Conservation (phyloP, 768 basidiomycete genomes). For the Amyloporia xantha region DNA sequence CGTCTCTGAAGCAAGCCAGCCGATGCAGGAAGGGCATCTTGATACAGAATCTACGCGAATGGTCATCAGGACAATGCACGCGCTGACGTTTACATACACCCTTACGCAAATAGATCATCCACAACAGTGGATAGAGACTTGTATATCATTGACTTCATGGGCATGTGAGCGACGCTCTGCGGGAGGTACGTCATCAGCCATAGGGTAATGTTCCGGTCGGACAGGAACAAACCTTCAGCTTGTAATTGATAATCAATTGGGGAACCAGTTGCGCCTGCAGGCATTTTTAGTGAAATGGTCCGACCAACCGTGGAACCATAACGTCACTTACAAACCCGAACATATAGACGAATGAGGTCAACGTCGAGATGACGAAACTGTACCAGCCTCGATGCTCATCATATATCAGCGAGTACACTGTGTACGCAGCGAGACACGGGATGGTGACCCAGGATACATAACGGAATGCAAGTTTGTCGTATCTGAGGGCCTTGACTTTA, state of each 20-base stretch:
- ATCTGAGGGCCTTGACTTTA: constrained; percentile 42
- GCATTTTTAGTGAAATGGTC: constrained; percentile 11
- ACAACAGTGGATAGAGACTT: constrained; percentile 87
- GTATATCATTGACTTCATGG: constrained; percentile 97
- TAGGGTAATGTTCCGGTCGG: constrained; percentile 1
- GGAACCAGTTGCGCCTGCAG: constrained; percentile 76
- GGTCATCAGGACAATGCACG: constrained; percentile 1
- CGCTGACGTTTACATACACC: neutral
- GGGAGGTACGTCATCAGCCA: neutral
- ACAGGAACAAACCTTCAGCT: constrained; percentile 66
- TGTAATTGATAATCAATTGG: constrained; percentile 94
- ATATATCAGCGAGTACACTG: constrained; percentile 74
- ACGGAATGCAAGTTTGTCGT: constrained; percentile 89
- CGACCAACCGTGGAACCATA: constrained; percentile 10
- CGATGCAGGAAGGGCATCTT: constrained; percentile 96
- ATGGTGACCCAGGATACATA: constrained; percentile 89
- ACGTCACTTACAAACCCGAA: constrained; percentile 88
- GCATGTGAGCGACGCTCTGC: constrained; percentile 95
- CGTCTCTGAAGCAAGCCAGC: constrained; percentile 85
- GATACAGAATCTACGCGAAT: constrained; percentile 68
- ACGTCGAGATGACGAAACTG: constrained; percentile 87
- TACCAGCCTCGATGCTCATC: constrained; percentile 93
- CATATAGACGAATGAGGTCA: constrained; percentile 92
- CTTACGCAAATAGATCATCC: constrained; percentile 89
- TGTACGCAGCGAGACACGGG: constrained; percentile 71